A percentile compares a stretch with the other conserved stretches of the same genome.
These are phyloP conservation scores for Taphrina communis DNA, from an alignment of 1,139 yeast species.

Conservation along the genomic window DNA sequence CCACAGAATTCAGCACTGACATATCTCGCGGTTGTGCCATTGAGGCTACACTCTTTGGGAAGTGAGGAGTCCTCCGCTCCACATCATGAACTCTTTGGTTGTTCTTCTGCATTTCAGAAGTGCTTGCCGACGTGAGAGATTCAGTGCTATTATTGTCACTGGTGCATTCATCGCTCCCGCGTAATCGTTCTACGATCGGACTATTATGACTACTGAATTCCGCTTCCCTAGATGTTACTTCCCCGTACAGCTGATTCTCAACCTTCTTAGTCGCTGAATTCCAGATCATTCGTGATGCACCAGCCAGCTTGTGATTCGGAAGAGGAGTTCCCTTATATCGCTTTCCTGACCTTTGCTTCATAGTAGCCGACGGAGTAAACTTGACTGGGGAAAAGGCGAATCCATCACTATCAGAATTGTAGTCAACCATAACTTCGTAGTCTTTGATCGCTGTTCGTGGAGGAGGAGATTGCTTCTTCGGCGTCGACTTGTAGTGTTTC, in stretches of 20 bases:
- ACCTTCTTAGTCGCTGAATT: slow-evolving; percentile 13
- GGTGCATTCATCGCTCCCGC: neutral
- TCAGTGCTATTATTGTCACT: neutral
- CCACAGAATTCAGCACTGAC: neutral
- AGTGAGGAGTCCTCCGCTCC: neutral
- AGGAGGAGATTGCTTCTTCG: neutral
- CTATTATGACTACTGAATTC: neutral
- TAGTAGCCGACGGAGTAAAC: slow-evolving; percentile 16
- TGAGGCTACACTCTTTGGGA: neutral
- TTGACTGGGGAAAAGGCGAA: slow-evolving; percentile 39
- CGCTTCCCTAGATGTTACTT: neutral
- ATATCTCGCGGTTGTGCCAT: neutral
- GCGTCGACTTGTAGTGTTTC: neutral
- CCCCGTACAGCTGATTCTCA: neutral
- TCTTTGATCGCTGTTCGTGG: neutral
- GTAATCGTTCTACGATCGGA: neutral
- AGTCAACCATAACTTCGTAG: slow-evolving; percentile 34
- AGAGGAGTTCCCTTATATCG: slow-evolving; percentile 3
- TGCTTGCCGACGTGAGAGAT: neutral
- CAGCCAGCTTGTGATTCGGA: neutral
- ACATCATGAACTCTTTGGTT: neutral
- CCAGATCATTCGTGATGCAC: slow-evolving; percentile 8
- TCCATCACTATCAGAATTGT: slow-evolving; percentile 32
- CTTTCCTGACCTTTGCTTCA: slow-evolving; percentile 1
- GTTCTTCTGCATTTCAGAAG: neutral